Evolutionary conservation across 2,329 filamentous ascomycete genomes (phyloP).

Genomic region (Berkeleyomyces rouxiae): DNA sequence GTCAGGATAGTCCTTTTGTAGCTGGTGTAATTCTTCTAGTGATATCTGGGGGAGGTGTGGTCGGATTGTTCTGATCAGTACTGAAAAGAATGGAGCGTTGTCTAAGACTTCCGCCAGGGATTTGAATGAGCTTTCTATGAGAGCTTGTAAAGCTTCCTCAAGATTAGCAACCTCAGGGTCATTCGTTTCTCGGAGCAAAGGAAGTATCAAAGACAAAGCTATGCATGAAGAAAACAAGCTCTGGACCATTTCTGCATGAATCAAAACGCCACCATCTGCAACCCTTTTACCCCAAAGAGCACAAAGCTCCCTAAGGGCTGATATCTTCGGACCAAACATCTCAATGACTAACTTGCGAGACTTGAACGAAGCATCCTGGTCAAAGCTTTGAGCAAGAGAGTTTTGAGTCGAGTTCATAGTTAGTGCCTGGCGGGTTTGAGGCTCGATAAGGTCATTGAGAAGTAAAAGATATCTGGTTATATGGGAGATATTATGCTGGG

Average conservation of each 20-base stretch:
- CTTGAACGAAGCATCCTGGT: conserved; percentile 23
- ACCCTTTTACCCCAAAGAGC: conserved; percentile 30
- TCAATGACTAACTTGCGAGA: conserved; percentile 37
- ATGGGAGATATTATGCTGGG: conserved; percentile 26
- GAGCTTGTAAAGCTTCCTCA: conserved; percentile 25
- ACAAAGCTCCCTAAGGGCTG: conserved; percentile 31
- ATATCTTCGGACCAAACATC: conserved; percentile 35
- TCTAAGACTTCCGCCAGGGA: conserved; percentile 29
- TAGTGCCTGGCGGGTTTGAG: conserved; percentile 7
- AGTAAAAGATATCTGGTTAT: conserved; percentile 40
- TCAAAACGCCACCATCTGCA: conserved; percentile 30
- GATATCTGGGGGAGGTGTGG: conserved; percentile 31
- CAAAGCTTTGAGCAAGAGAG: conserved; percentile 15
- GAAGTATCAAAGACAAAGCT: conserved; percentile 29
- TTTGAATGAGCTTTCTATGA: conserved; percentile 26
- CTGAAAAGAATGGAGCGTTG: conserved; percentile 28
- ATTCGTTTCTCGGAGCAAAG: conserved; percentile 31
- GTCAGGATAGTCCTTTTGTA: conserved; percentile 25
- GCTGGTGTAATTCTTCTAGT: conserved; percentile 22
- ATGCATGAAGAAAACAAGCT: conserved; percentile 35
- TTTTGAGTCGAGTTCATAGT: background rate
- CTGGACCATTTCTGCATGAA: conserved; percentile 36
- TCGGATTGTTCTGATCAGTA: conserved; percentile 29
- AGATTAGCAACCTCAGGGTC: conserved; percentile 33
- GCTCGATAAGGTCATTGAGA: conserved; percentile 23